These are phyloP conservation scores for Fagus crenata DNA, from an alignment of 306 rosid species.

Conservation along the genomic window DNA sequence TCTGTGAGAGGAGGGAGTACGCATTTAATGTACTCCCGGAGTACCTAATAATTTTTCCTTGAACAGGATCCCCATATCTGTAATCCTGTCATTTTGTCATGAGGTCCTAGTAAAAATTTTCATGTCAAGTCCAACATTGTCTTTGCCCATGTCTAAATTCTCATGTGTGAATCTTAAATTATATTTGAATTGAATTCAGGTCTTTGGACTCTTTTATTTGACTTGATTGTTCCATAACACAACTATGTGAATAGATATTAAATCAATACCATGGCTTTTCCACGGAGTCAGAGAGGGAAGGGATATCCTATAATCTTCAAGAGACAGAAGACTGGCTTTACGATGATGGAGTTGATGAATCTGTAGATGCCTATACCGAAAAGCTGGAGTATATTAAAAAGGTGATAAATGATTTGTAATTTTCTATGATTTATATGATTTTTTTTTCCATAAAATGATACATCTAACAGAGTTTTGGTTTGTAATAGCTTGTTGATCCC, in stretches of 20 bases:
- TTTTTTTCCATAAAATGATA: neutral
- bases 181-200: neutral
- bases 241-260: neutral
- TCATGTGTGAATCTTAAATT: neutral
- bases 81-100: neutral
- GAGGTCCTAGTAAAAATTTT: neutral
- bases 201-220: neutral
- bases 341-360: slow-evolving; percentile 6
- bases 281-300: neutral
- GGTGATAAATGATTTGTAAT: neutral
- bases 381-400: slow-evolving; percentile 1
- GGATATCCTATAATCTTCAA: neutral
- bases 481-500: slow-evolving; percentile 9
- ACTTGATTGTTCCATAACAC: neutral
- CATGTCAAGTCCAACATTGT: neutral
- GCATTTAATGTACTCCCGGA: too few species aligned
- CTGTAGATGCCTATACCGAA: neutral
- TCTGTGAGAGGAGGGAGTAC: too few species aligned
- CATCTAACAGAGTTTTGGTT: neutral
- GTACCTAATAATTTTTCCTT: too few species aligned
- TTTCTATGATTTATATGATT: neutral
- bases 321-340: slow-evolving; percentile 9
- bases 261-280: neutral
- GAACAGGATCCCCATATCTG: neutral
- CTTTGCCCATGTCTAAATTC: neutral